Conservation (phyloP, 768 basidiomycete species). For the Suillus weaverae region DNA sequence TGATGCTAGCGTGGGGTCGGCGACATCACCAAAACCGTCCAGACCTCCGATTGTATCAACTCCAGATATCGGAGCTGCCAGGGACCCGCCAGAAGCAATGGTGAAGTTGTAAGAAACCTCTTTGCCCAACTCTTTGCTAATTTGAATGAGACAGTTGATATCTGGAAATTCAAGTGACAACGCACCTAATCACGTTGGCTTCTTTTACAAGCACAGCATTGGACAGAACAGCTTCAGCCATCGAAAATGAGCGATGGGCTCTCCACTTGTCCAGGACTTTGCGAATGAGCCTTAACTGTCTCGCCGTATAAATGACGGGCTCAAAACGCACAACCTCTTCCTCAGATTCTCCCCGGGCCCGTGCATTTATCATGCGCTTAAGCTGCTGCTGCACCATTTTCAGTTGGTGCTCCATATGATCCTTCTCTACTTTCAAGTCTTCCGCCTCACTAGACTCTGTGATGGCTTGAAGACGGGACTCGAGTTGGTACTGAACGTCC, state of each 20-base stretch:
- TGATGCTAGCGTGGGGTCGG: constrained; percentile 76
- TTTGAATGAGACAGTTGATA: constrained; percentile 11
- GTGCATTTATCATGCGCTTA: constrained; percentile 74
- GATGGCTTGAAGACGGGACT: constrained; percentile 61
- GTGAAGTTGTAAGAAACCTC: constrained; percentile 91
- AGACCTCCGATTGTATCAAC: constrained; percentile 85
- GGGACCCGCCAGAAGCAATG: constrained; percentile 77
- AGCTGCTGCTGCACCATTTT: constrained; percentile 79
- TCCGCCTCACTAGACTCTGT: constrained; percentile 76
- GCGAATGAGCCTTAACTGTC: constrained; percentile 77
- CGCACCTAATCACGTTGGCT: constrained; percentile 88
- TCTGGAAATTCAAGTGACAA: not conserved
- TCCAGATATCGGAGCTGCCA: constrained; percentile 78
- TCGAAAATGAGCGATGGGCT: constrained; percentile 79
- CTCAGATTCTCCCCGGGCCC: constrained; percentile 75
- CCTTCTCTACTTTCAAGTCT: constrained; percentile 86
- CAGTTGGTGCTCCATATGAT: constrained; percentile 90
- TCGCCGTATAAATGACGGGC: constrained; percentile 79
- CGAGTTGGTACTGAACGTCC: constrained; percentile 74
- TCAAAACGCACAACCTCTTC: constrained; percentile 65
- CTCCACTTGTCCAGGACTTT: constrained; percentile 87
- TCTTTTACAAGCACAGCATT: constrained; percentile 89
- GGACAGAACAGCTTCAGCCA: constrained; percentile 87
- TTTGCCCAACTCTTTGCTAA: constrained; percentile 83
- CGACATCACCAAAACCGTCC: constrained; percentile 90